Evolutionary conservation across 140 eudicot species (phyloP), one percentile per base, ranked within the genome.

Genomic region (Oenanthe javanica): DNA sequence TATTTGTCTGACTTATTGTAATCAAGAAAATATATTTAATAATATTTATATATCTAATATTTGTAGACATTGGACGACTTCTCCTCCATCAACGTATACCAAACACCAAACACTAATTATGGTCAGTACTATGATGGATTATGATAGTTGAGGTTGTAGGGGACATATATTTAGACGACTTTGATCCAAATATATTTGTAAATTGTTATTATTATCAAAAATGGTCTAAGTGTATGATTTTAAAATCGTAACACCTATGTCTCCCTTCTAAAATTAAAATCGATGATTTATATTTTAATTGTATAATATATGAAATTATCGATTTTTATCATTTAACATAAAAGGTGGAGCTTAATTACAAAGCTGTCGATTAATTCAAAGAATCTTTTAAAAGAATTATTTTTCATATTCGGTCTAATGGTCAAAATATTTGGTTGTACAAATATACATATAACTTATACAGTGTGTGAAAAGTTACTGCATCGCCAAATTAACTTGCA

Each of bases 51-150:
- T 52, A 52, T 1, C 3, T 9, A 13, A 52, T 52, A 63, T 63
- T 0, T 63, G 1, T 10, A 27, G 72, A 2, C 31, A 31, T 67
- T 9, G 45, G 45, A 61, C 9, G 69, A 67, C 73, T 27, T 14
- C 71, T 63, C 71, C 73, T 67, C 14, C 2, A 67, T 67, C 73
- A 31, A 67, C 73, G 73, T 67, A 10, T 31, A 67, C 73, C 73
- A 12, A 67, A 19, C 11, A 3, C 9, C 45, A 66, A 67, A 31
- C 36, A 67, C 73, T 67, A 67, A 67, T 67, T 67, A 27, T 27
- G 45, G 45, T 67, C 18, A 67, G 73, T 12, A 11, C 45, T 67
- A 31, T 61, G 69, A n/a, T 61, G 1, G 73, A 31, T 67, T 67
- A 0, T 67, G 73, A 36, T 25, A 67, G 73, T 67, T 6, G 27